Evolutionary conservation across 2,329 filamentous ascomycete species (phyloP).

Genomic region (Colletotrichum magnum): DNA sequence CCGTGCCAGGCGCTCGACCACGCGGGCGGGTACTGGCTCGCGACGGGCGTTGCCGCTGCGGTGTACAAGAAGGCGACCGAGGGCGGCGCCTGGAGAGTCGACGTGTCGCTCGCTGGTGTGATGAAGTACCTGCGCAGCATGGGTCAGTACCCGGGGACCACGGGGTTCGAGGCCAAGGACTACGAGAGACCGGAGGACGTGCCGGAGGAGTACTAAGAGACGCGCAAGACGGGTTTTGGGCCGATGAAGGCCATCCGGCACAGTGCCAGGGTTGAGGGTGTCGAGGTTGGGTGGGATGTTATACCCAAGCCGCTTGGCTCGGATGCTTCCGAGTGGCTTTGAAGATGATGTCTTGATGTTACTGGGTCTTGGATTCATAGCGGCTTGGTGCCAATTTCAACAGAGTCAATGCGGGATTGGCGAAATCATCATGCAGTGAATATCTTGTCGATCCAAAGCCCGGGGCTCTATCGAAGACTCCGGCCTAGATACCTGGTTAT

Average conservation of each 20-base stretch:
- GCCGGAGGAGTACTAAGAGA: slow-evolving; percentile 57
- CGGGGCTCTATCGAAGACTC: no score
- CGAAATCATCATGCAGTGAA: no score
- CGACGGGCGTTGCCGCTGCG: slow-evolving; percentile 66
- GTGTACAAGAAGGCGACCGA: slow-evolving; percentile 60
- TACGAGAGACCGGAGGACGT: slow-evolving; percentile 49
- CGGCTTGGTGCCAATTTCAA: no score
- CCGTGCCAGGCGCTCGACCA: slow-evolving; percentile 72
- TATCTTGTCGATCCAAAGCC: no score
- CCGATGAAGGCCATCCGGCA: slow-evolving; percentile 62
- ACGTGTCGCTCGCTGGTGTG: slow-evolving; percentile 60
- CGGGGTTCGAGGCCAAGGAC: slow-evolving; percentile 58
- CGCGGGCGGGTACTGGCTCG: slow-evolving; percentile 67
- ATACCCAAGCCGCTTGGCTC: slow-evolving; percentile 66
- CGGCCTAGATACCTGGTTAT: no score
- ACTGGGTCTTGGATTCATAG: no score
- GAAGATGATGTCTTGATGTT: not conserved
- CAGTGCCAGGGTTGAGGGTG: slow-evolving; percentile 60
- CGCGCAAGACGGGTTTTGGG: slow-evolving; percentile 60
- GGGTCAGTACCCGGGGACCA: slow-evolving; percentile 61
- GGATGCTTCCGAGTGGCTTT: slow-evolving; percentile 58
- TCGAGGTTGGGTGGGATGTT: slow-evolving; percentile 62
- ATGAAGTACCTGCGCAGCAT: slow-evolving; percentile 70
- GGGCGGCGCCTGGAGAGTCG: slow-evolving; percentile 65
- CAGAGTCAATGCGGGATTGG: no score